Percentiles rank a stretch among this genome's conserved stretches.
These are phyloP conservation scores for Bisporella sp. DNA, from an alignment of 2,329 filamentous ascomycete species.

Conservation along the genomic window DNA sequence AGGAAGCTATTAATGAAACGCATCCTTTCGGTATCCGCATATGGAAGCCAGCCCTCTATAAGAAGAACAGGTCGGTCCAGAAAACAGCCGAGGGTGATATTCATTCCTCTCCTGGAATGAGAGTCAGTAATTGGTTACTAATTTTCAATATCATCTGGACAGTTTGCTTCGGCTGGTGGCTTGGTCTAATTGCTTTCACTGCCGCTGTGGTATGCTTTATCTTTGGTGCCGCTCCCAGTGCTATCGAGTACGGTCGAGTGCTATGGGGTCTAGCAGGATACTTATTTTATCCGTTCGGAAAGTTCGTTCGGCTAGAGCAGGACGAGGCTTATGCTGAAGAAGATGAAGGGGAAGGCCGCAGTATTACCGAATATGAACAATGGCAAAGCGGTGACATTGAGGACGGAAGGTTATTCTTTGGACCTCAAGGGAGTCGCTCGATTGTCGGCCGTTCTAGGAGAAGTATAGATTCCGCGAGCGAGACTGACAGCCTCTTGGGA, in stretches of 20 bases:
- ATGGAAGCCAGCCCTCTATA: constrained; percentile 98
- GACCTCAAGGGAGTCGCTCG: constrained; percentile 65
- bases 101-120: constrained; percentile 84
- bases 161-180: constrained; percentile 91
- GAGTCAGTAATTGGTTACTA: constrained; percentile 76
- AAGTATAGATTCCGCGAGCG: constrained; percentile 81
- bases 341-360: constrained; percentile 90
- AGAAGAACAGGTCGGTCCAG: constrained; percentile 93
- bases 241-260: constrained; percentile 76
- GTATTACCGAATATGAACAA: constrained; percentile 97
- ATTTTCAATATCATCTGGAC: constrained; percentile 91
- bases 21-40: constrained; percentile 98
- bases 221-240: constrained; percentile 72
- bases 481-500: constrained; percentile 85
- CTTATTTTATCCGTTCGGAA: constrained; percentile 92
- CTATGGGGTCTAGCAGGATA: constrained; percentile 81
- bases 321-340: constrained; percentile 93
- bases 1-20: constrained; percentile 96
- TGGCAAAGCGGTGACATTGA: constrained; percentile 98
- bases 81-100: constrained; percentile 96
- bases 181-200: constrained; percentile 66
- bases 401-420: constrained; percentile 93
- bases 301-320: constrained; percentile 87
- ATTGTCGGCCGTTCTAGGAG: constrained; percentile 80
- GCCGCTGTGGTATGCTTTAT: constrained; percentile 74